These are phyloP conservation scores for Solanum acaule DNA, from an alignment of 257 asterid species.

Conservation along the genomic window DNA sequence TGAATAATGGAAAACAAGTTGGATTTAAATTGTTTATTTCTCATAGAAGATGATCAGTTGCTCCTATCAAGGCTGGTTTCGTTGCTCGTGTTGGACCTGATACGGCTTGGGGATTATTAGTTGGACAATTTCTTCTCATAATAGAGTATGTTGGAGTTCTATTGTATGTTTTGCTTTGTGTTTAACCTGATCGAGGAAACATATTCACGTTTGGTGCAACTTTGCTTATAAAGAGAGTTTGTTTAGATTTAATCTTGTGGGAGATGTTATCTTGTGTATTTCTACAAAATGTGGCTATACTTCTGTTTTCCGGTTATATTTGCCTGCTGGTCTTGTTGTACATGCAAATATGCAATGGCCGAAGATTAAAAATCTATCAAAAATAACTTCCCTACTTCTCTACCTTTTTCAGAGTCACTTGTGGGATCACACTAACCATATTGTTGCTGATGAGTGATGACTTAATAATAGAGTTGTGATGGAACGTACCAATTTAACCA, in stretches of 20 bases:
- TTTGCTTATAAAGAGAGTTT: background rate
- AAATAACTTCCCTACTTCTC: no score
- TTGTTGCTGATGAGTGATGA: no score
- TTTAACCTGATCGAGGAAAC: background rate
- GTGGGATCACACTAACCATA: no score
- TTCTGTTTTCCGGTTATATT: background rate
- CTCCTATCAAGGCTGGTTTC: conserved; percentile 73
- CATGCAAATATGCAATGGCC: background rate
- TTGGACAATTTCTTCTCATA: background rate
- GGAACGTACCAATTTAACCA: no score
- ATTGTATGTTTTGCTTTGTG: background rate
- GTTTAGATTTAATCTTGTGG: background rate
- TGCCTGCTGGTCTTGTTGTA: background rate
- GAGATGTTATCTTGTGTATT: background rate
- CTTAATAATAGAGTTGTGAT: no score
- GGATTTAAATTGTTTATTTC: background rate
- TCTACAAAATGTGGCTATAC: background rate
- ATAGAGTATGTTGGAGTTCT: background rate
- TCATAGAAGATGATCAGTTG: conserved; percentile 41
- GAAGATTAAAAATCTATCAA: no score
- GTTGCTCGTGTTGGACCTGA: conserved; percentile 82
- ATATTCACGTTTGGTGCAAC: background rate
- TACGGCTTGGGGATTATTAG: background rate
- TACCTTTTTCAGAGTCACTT: no score
- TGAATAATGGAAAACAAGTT: background rate